Evolutionary conservation across 805 yeast genomes (phyloP).

Genomic region (Maudiozyma barnettii): DNA sequence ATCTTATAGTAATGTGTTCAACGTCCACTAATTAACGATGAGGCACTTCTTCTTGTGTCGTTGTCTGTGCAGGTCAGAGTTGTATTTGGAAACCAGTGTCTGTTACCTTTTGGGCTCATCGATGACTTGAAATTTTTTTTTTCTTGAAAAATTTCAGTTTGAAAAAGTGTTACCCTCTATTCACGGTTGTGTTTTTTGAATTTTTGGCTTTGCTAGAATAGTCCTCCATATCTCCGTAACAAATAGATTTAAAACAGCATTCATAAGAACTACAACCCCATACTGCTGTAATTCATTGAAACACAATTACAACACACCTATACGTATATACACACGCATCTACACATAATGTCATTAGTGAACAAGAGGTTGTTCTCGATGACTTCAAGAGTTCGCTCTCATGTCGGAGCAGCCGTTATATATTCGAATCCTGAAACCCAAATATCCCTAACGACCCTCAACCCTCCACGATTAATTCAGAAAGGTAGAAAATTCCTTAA

Average conservation of each 20-base stretch:
- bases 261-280: no score
- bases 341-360: constrained; percentile 3
- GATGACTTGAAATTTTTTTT: not conserved
- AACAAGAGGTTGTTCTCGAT: constrained; percentile 3
- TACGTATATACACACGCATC: not conserved
- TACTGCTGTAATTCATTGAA: no score
- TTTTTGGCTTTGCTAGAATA: no score
- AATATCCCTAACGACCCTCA: constrained; percentile 34
- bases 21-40: no score
- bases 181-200: no score
- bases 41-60: no score
- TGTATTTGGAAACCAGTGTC: not conserved
- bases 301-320: not conserved
- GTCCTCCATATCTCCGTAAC: no score
- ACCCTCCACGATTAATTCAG: constrained; percentile 47
- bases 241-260: no score
- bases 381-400: constrained; percentile 35
- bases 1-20: not conserved
- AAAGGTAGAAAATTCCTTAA: constrained; percentile 54
- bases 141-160: no score
- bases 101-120: not conserved
- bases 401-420: constrained; percentile 77
- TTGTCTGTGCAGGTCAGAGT: no score
- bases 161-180: no score
- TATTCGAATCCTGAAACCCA: constrained; percentile 53